These are phyloP conservation scores for Vitis amurensis DNA, from an alignment of 164 flowering plant genomes.

Conservation along the genomic window DNA sequence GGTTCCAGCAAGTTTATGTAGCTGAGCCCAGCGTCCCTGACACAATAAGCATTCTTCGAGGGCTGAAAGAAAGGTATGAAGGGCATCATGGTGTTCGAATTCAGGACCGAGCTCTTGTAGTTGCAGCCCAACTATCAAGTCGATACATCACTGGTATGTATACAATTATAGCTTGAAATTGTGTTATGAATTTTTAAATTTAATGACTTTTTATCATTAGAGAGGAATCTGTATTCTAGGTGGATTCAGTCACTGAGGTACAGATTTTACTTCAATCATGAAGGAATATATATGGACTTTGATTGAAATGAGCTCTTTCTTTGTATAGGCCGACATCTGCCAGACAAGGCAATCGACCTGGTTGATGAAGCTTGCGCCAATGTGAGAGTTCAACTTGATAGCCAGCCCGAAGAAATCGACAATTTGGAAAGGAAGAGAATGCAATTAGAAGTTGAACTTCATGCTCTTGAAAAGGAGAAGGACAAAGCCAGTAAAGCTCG, in stretches of 20 bases:
- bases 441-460: constrained; percentile 80
- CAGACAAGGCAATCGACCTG: constrained; percentile 90
- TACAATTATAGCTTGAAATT: not conserved
- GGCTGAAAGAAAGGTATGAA: constrained; percentile 74
- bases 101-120: constrained; percentile 73
- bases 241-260: too few relatives aligned
- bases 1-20: constrained; percentile 85
- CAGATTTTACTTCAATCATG: too few relatives aligned
- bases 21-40: constrained; percentile 77
- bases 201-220: too few relatives aligned
- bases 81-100: constrained; percentile 87
- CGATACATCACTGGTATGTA: constrained; percentile 70
- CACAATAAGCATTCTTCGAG: constrained; percentile 75
- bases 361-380: constrained; percentile 97
- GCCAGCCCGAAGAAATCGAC: constrained; percentile 91
- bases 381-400: constrained; percentile 89
- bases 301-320: not conserved
- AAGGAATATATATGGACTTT: not conserved
- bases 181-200: too few relatives aligned
- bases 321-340: constrained; percentile 65
- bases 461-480: constrained; percentile 89
- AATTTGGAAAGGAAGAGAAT: constrained; percentile 76
- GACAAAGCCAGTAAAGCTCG: constrained; percentile 93
- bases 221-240: too few relatives aligned
- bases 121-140: constrained; percentile 67